Evolutionary conservation across 2,329 filamentous ascomycete species (phyloP), one percentile per base, ranked within the genome.

Genomic region (Daldinia sp.): DNA sequence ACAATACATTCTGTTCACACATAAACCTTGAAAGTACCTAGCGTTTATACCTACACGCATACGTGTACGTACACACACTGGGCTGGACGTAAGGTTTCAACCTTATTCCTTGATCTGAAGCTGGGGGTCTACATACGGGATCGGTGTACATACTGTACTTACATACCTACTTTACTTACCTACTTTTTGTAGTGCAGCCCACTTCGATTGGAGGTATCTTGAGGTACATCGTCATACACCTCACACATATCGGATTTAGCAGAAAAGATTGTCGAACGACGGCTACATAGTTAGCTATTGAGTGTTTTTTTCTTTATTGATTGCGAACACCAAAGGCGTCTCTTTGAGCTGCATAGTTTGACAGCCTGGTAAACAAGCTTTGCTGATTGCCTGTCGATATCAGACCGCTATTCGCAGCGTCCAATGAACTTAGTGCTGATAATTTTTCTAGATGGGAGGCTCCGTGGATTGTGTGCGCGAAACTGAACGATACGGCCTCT

Each of bases 401-500:
- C 59, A 65, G 68, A 68, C 68, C 65, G 68, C 65, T 54, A 42
- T 60, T 26, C 33, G 18, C 13, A 39, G 26, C 58, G 37, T 46
- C 65, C 64, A 68, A 68, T 67, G 54, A 57, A 55, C 51, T 44
- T 44, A 23, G 60, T 68, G 65, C 68, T 68, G 68, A 68, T 58
- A 37, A 63, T 60, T 37, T 59, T 56, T 56, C 30, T 46, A 58
- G 39, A 48, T 65, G 54, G 44, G 42, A 70, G 65, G 57, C 58
- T 60, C 61, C 42, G 59, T 51, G 33, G 39, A 59, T 58, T 35
- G 53, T 67, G 50, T 58, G 61, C 50, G 60, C 51, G 56, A 60
- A 67, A 59, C 51, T 42, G 51, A 26, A 58, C 63, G 63, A 60
- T 69, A 63, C 35, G 44, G 44, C 30, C 51, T 53, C n/a, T 18